Base-by-base conservation (phyloP, 2,329 filamentous ascomycete species). In the Neonectria faginata region DNA sequence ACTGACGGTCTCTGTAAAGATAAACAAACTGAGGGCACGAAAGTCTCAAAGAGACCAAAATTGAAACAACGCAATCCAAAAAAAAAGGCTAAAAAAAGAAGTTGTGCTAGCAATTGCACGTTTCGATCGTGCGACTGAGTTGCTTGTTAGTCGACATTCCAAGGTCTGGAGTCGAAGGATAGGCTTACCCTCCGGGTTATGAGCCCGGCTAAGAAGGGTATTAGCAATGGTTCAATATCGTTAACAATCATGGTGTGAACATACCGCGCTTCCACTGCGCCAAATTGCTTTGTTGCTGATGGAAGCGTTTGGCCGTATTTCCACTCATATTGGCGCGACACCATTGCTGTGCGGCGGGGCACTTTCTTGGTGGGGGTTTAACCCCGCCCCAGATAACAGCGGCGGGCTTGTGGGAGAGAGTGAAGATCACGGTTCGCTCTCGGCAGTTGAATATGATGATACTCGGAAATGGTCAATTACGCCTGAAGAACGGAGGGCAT, bases 71-170 rank as follows among this genome's bases (percentile, higher is more conserved):
- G 16, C 10, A 22, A 52, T 18, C 22, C 31, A 51, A 60, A 54
- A 51, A 54, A 51, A 45, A 70, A 33, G n/a, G 11, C 41, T 57
- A 27, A 48, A 54, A 20, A 64, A 59, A 60, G 64, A 47, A 64
- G 33, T 57, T 48, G 60, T 45, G 56, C 29, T 76, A 76, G 74
- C 73, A 76, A 74, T 74, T 76, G 65, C 67, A 72, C 51, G 64
- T 66, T 66, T 66, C 64, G 64, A 66, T 66, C 64, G 50, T 57
- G 60, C 57, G 64, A 72, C 68, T 44, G n/a, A 16, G n/a, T n/a
- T 39, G 36, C n/a, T n/a, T 39, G 36, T 39, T 39, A 39, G 36
- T 39, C 36, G 36, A 39, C 36, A 3, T n/a, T 39, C 36, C 36
- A 5, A 14, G 7, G 36, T 39, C 14, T 16, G 41, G 8, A 44